These are phyloP conservation scores for Platismatia glauca DNA, from an alignment of 495 filamentous ascomycete species.

Conservation along the genomic window DNA sequence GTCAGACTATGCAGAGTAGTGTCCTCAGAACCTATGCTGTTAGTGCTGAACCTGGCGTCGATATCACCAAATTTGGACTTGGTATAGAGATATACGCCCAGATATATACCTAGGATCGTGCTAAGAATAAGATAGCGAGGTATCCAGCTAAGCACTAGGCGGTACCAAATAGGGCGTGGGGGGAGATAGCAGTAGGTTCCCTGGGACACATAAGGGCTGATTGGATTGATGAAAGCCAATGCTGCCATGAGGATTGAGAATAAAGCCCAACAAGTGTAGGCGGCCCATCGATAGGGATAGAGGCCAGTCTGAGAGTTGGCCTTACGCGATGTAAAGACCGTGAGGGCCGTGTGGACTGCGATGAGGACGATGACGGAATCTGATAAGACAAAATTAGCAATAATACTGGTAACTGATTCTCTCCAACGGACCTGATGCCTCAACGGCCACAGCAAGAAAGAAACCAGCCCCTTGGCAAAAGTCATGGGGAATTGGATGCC, in stretches of 20 bases:
- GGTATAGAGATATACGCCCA: slow-evolving; percentile 60
- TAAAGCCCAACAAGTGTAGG: slow-evolving; percentile 45
- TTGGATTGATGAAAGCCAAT: slow-evolving; percentile 53
- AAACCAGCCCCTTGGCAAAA: slow-evolving; percentile 65
- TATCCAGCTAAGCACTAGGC: slow-evolving; percentile 58
- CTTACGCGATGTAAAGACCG: slow-evolving; percentile 49
- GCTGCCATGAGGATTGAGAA: slow-evolving; percentile 50
- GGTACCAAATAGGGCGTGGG: slow-evolving; percentile 52
- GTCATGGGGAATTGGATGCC: slow-evolving; percentile 34
- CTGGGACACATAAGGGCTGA: slow-evolving; percentile 45
- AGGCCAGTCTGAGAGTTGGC: slow-evolving; percentile 48
- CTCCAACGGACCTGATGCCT: slow-evolving; percentile 46
- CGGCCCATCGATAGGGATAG: slow-evolving; percentile 51
- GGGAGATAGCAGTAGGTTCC: slow-evolving; percentile 62
- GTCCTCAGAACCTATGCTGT: background rate
- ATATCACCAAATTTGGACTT: slow-evolving; percentile 34
- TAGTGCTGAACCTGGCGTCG: slow-evolving; percentile 20
- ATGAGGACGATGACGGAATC: slow-evolving; percentile 64
- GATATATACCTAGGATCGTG: slow-evolving; percentile 52
- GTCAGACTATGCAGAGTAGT: background rate
- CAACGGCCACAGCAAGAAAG: slow-evolving; percentile 52
- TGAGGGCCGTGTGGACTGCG: slow-evolving; percentile 59
- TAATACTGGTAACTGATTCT: background rate
- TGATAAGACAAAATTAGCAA: slow-evolving; percentile 21
- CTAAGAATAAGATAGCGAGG: slow-evolving; percentile 61